phyloP scores from a whole-genome alignment of 768 basidiomycete species.

The Harrya chromipes region DNA sequence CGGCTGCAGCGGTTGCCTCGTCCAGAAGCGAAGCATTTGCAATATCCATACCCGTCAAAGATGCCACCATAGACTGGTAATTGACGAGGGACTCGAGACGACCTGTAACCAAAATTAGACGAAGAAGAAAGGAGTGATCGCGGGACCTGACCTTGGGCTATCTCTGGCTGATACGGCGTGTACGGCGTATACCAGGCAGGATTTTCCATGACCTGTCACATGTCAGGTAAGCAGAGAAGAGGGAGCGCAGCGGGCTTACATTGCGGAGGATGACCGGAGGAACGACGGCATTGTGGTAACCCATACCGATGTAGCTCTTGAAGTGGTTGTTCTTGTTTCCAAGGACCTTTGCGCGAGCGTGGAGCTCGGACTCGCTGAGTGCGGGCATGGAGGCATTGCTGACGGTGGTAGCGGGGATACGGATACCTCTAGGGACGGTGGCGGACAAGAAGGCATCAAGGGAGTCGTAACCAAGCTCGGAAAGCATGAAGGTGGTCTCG shows the following conservation, averaged over 20 bases:
- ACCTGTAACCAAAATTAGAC: conserved; percentile 44
- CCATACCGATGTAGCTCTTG: conserved; percentile 97
- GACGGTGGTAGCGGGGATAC: conserved; percentile 59
- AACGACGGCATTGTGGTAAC: conserved; percentile 92
- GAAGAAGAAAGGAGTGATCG: not conserved
- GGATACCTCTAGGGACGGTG: conserved; percentile 78
- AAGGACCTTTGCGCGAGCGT: conserved; percentile 68
- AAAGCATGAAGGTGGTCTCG: conserved; percentile 84
- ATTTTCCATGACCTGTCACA: conserved; percentile 80
- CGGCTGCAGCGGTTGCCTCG: conserved; percentile 92
- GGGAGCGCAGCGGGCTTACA: conserved; percentile 40
- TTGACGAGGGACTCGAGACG: conserved; percentile 96
- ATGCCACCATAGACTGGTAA: conserved; percentile 95
- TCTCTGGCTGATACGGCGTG: conserved; percentile 95
- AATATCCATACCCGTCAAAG: conserved; percentile 91
- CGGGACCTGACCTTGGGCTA: conserved; percentile 78
- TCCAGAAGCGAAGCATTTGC: conserved; percentile 95
- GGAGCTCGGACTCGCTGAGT: conserved; percentile 84
- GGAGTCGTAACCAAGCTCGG: conserved; percentile 74
- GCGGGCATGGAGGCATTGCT: conserved; percentile 67
- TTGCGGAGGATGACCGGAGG: conserved; percentile 96
- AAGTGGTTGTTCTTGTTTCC: conserved; percentile 77
- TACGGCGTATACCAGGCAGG: conserved; percentile 98
- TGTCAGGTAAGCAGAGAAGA: conserved; percentile 3
- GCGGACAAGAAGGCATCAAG: conserved; percentile 87